Base-by-base conservation (phyloP, 305 asterid genomes). In the Plantago coronopus region DNA sequence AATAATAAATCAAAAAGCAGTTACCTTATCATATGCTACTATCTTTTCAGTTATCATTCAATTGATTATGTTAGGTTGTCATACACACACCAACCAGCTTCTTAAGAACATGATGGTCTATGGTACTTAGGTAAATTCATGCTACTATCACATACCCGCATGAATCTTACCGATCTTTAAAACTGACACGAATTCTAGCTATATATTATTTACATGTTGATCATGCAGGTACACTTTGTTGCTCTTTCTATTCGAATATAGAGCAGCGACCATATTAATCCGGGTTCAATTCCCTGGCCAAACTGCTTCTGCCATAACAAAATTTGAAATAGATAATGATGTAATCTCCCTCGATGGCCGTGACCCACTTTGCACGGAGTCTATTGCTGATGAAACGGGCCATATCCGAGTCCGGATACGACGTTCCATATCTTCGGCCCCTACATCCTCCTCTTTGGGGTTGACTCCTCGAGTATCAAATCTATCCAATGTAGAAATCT, bases 331-430 rank as follows among this genome's bases (percentile, higher is more conserved):
- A 14, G 95, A 86, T 70, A 76, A 73, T 3, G 91, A 83, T 57
- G 76, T 86, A 68, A 76, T 83, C 54, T 86, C 95, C 25, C 84
- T 86, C 7, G 95, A 86, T 56, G 91, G 95, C 0, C 76, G 89
- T 65, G 78, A 69, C 72, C 87, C 86, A 4, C 91, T 86, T 19
- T 73, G 77, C 73, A 83, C 95, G 11, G 87, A 83, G 42, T 81
- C 91, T 1, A 83, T 79, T 44, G 53, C 81, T 38, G 81, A 83
- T 66, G 80, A 63, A 23, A 66, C 61, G 14, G 95, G 95, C 4
- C 81, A 75, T 57, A 73, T 83, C 54, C 83, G 57, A 6, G 91
- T 86, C 43, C 81, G 87, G 46, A 81, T 86, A 78, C 66, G 95
- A 67, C 87, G 89, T 61, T 86, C 95, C 61, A 81, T 72, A 11